Evolutionary conservation across 805 yeast genomes (phyloP), one percentile per base, ranked within the genome.

Genomic region (Ogataea methanolica): DNA sequence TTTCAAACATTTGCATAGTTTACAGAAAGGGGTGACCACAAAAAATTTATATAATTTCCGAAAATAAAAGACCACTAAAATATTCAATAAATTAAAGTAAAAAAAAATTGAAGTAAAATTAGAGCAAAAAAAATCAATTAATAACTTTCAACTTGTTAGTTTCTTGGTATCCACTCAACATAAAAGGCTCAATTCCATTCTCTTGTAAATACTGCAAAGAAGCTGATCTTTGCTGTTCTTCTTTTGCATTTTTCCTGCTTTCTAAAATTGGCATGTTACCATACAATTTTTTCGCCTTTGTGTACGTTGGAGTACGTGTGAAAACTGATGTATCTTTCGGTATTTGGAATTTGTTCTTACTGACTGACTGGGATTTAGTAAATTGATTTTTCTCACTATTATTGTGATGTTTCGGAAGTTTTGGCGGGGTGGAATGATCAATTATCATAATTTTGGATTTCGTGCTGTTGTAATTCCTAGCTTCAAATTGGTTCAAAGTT

Each of bases 141-240:
- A 45, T 45, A n/a, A 59, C 53, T 33, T 48, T 53, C 33, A 60
- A 50, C 33, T 37, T 48, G 15, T 43, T 47, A 16, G 54, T 43
- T 22, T 57, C 55, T 41, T 60, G 60, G 49, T 63, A 64, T 9
- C 68, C 70, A 19, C 48, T 42, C 9, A 65, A 41, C 62, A 64
- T 59, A 35, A 53, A 59, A 8, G 69, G 67, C 14, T 56, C 58
- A 22, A 63, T 58, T 11, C 64, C 62, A 3, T 46, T 59, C 5
- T 47, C 41, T 40, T 47, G 34, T 11, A 62, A 50, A 42, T 60
- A 61, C 16, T 60, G 56, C 11, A 47, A 29, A 4, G 65, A 60
- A 14, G 54, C 8, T 7, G 55, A 42, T 29, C 62, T 45, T 19
- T 49, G 50, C 15, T 45, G 33, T 41, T 57, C 54, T 33, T 52